Percentiles rank a stretch among this genome's conserved stretches.
These are phyloP conservation scores for Platanthera guangdongensis DNA, from an alignment of 106 monocot genomes.

Conservation along the genomic window DNA sequence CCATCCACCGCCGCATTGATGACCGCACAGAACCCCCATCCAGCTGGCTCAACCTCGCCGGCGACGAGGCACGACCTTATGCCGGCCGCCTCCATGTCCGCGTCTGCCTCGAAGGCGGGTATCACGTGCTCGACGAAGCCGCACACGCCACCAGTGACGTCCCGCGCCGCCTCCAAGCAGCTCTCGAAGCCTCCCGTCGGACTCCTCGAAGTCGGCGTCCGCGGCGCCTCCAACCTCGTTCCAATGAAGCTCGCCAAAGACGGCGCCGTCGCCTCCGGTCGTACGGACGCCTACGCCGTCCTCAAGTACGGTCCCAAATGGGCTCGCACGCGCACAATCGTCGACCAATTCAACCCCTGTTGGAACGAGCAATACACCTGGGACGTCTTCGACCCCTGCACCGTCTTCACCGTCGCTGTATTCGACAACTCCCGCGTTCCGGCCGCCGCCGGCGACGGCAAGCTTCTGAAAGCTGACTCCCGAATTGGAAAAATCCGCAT, in stretches of 20 bases:
- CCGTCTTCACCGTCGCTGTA: slow-evolving; percentile 79
- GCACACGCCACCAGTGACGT: slow-evolving; percentile 91
- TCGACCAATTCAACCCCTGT: slow-evolving; percentile 79
- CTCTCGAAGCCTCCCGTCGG: slow-evolving; percentile 84
- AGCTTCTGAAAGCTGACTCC: slow-evolving; percentile 53
- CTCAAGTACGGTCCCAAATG: slow-evolving; percentile 98
- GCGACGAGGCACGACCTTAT: slow-evolving; percentile 18
- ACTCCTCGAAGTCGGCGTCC: slow-evolving; percentile 70
- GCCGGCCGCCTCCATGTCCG: slow-evolving; percentile 63
- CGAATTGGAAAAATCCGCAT: slow-evolving; percentile 89
- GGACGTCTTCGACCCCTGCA: slow-evolving; percentile 97
- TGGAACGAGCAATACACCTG: slow-evolving; percentile 99
- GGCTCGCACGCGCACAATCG: slow-evolving; percentile 85
- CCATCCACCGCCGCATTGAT: slow-evolving; percentile 64
- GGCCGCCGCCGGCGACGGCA: slow-evolving; percentile 40
- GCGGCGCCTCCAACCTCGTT: slow-evolving; percentile 60
- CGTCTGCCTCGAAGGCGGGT: slow-evolving; percentile 82
- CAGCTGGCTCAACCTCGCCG: slow-evolving; percentile 39
- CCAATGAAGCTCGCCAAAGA: slow-evolving; percentile 92
- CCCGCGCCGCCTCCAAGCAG: slow-evolving; percentile 77
- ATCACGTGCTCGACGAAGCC: slow-evolving; percentile 96
- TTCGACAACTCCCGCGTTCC: slow-evolving; percentile 91
- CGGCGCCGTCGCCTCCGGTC: slow-evolving; percentile 55
- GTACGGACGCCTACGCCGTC: slow-evolving; percentile 82
- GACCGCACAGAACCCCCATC: slow-evolving; percentile 69